These are phyloP conservation scores for Gymnopilus junonius DNA, from an alignment of 768 basidiomycete genomes.

Conservation along the genomic window DNA sequence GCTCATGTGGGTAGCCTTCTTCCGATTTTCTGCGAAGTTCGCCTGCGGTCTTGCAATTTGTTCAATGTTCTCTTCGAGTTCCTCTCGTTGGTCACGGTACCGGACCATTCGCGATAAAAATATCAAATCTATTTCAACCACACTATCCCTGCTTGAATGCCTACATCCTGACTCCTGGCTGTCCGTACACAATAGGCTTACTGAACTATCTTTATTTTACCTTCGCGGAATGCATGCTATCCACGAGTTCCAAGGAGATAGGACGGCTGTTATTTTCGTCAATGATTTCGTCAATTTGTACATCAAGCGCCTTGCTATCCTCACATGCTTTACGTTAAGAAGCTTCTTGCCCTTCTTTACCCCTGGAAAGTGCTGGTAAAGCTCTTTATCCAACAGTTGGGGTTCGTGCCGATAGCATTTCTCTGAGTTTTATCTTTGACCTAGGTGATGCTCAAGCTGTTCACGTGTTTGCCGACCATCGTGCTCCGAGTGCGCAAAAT, in stretches of 20 bases:
- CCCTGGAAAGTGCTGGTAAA: conserved; percentile 5
- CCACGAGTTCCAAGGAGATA: neutral
- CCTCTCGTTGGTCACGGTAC: neutral
- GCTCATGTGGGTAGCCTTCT: conserved; percentile 1
- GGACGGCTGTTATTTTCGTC: conserved; percentile 1
- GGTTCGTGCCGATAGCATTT: conserved; percentile 2
- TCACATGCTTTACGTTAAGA: conserved; percentile 2
- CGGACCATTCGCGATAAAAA: conserved; percentile 8
- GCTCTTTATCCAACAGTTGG: conserved; percentile 2
- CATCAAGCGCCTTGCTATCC: neutral
- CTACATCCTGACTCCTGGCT: conserved; percentile 4
- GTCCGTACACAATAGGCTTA: neutral
- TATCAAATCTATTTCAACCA: conserved; percentile 4
- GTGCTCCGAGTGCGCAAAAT: neutral
- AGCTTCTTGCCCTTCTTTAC: neutral
- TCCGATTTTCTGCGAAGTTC: neutral
- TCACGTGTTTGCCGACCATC: conserved; percentile 12
- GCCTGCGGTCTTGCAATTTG: neutral
- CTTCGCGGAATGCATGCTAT: neutral
- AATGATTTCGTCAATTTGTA: neutral
- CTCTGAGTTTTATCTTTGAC: neutral
- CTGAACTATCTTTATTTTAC: conserved; percentile 5
- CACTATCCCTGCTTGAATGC: neutral
- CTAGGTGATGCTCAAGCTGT: neutral
- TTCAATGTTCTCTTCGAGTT: conserved; percentile 6